Evolutionary conservation across 768 basidiomycete species (phyloP).

Genomic region (Amanita muscaria): DNA sequence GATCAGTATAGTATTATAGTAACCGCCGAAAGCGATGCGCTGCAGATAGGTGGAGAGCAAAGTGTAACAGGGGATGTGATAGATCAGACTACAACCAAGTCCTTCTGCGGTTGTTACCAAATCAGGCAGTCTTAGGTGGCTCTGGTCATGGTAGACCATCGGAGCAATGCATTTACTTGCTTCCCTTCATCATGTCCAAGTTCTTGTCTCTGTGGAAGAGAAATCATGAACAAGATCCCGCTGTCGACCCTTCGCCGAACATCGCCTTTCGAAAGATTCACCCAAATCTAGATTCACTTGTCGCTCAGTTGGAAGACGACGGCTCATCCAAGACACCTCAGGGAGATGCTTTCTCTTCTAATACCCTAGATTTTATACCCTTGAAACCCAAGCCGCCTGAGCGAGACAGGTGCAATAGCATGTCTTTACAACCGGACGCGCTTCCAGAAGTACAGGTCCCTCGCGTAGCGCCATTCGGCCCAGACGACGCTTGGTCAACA

Average conservation of each 20-base stretch:
- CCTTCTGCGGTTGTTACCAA: neutral
- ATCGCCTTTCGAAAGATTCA: slow-evolving; percentile 25
- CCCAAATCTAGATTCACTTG: slow-evolving; percentile 24
- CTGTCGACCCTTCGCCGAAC: neutral
- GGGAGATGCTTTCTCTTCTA: neutral
- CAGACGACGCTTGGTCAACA: slow-evolving; percentile 6
- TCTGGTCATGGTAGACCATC: neutral
- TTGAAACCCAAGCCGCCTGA: neutral
- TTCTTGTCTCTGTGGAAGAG: slow-evolving; percentile 5
- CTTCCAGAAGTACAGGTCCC: neutral
- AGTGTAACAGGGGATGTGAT: too few species aligned
- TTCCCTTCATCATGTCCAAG: slow-evolving; percentile 1
- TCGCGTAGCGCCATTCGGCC: neutral
- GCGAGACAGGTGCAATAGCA: neutral
- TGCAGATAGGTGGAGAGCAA: too few species aligned
- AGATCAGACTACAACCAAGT: too few species aligned
- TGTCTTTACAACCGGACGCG: neutral
- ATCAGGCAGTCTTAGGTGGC: neutral
- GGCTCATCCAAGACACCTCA: neutral
- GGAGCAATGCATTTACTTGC: neutral
- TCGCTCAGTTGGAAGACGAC: slow-evolving; percentile 16
- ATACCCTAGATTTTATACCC: neutral
- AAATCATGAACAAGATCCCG: neutral
- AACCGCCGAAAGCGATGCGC: too few species aligned
- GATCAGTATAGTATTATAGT: too few species aligned